Percentiles rank a stretch among this genome's conserved stretches.
Conservation (phyloP, 2,329 filamentous ascomycete genomes). For the Exophiala xenobiotica region DNA sequence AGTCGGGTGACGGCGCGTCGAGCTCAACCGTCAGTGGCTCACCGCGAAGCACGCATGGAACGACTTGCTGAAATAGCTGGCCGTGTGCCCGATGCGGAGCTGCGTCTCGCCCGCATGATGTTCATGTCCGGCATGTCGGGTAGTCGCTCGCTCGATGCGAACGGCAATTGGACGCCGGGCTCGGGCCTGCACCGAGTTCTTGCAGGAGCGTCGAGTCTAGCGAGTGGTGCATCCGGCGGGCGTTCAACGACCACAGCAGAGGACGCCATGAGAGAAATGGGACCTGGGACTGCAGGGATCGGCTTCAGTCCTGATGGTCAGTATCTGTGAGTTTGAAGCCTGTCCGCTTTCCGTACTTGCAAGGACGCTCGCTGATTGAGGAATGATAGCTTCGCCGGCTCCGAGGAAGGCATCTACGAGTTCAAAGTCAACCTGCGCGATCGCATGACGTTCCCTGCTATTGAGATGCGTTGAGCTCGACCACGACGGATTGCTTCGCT, state of each 20-base stretch:
- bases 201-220: constrained; percentile 40
- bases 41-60: neutral
- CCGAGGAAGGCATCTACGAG: constrained; percentile 49
- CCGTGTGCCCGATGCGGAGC: constrained; percentile 23
- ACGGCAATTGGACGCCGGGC: constrained; percentile 31
- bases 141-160: constrained; percentile 24
- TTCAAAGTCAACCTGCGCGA: constrained; percentile 48
- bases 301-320: constrained; percentile 49
- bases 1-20: neutral
- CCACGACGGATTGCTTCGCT: too few species aligned
- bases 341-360: neutral
- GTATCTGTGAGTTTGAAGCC: constrained; percentile 43
- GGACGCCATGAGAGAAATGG: constrained; percentile 40
- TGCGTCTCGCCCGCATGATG: constrained; percentile 26
- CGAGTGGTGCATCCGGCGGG: constrained; percentile 37
- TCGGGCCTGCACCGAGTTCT: constrained; percentile 37
- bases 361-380: constrained; percentile 16
- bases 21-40: neutral
- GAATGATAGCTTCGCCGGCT: constrained; percentile 45
- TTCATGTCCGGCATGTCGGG: constrained; percentile 17
- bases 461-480: constrained; percentile 41
- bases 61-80: constrained; percentile 1
- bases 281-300: constrained; percentile 46
- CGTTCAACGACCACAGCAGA: constrained; percentile 15
- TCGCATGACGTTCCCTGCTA: constrained; percentile 48